Conservation (phyloP, 73 alveolate genomes). For the Paramecium pentaurelia region DNA sequence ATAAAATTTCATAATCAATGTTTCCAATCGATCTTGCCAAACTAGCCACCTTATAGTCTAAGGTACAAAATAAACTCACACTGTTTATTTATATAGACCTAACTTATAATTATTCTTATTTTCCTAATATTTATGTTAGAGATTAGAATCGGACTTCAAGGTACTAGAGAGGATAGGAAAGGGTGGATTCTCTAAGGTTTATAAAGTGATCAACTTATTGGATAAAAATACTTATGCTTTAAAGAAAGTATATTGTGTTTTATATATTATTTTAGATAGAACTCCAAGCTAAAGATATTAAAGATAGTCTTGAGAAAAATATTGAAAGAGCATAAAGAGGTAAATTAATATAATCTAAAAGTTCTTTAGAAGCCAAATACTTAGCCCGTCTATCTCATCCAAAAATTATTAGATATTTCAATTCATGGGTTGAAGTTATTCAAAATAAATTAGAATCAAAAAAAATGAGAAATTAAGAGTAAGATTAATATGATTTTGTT, state of each 20-base stretch:
- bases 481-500: slow-evolving; percentile 4
- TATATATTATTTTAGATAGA: neutral
- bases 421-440: slow-evolving; percentile 59
- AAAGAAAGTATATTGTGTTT: neutral
- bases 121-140: slow-evolving; percentile 19
- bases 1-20: neutral
- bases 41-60: slow-evolving; percentile 29
- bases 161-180: slow-evolving; percentile 64
- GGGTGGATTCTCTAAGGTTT: slow-evolving; percentile 64
- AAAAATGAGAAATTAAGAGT: neutral
- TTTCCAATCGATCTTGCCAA: slow-evolving; percentile 27
- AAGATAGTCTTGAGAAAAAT: neutral
- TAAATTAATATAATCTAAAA: neutral
- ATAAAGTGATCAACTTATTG: slow-evolving; percentile 44
- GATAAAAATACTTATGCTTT: slow-evolving; percentile 60
- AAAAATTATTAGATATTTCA: slow-evolving; percentile 51
- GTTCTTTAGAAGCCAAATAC: slow-evolving; percentile 49
- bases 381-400: slow-evolving; percentile 60
- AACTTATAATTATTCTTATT: neutral
- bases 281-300: neutral
- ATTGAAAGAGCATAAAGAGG: slow-evolving; percentile 11
- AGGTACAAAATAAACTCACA: neutral
- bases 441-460: neutral
- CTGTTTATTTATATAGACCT: neutral
- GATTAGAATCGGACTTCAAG: slow-evolving; percentile 60